Base-by-base conservation (phyloP, 208 protist species). In the Leishmania tropica region DNA sequence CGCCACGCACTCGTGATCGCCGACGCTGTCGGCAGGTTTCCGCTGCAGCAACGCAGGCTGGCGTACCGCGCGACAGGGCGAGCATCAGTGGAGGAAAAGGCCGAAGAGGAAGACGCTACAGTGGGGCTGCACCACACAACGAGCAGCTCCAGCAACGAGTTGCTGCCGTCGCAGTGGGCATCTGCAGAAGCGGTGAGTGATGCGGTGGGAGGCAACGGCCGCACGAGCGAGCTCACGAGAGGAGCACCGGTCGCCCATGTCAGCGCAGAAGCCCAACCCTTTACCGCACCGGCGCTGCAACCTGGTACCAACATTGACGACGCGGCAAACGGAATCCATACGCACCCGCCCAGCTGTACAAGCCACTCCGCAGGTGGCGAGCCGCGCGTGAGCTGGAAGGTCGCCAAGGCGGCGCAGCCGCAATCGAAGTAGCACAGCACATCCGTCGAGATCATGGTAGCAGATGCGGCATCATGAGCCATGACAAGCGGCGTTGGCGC, bases 361-460 rank as follows among this genome's bases (percentile, higher is more conserved):
- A 51, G 62, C 73, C 73, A 76, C 51, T 62, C 73, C 40, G 28
- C 42, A 54, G 51, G 31, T 62, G 53, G 51, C 51, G 53, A 24
- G 40, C 28, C 31, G 31, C 53, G 65, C 35, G 62, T 72, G 4
- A 82, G 62, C 15, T 28, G 48, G 45, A 83, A 86, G 21, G 74
- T 86, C 28, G 75, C 83, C 51, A 86, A 62, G 11, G 83, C 78
- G 21, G 73, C 24, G 67, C 78, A 82, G n/a, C 83, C 83, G 45
- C 78, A 86, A 8, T 19, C 48, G 31, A 86, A 86, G 13, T 11
- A 48, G 58, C 71, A 83, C 64, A 76, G 78, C 65, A 86, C 78
- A 31, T 86, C 83, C 5, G 79, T 31, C 40, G 48, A 31, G 15
- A 56, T 21, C 13, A 35, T 6, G 1, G 45, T 51, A 4, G 56